Conservation (phyloP, 768 basidiomycete species). For the Rossbeevera mucosa region DNA sequence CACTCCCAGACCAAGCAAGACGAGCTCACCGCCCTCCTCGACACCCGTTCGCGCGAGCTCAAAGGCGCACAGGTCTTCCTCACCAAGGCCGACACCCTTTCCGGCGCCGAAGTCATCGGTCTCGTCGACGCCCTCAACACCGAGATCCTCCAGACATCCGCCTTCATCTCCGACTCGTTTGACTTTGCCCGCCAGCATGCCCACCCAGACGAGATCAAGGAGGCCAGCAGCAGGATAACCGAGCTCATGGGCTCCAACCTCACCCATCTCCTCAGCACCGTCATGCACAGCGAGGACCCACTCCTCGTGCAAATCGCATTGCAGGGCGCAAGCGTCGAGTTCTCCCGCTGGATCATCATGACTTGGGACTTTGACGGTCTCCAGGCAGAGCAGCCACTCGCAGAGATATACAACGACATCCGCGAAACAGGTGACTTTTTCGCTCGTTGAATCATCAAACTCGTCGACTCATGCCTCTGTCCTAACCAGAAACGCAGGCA, state of each 20-base stretch:
- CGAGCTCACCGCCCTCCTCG: constrained; percentile 30
- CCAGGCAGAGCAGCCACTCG: constrained; percentile 26
- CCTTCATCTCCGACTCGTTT: constrained; percentile 41
- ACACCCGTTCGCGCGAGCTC: constrained; percentile 36
- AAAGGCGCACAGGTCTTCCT: constrained; percentile 41
- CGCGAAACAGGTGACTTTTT: constrained; percentile 37
- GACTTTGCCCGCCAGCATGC: constrained; percentile 26
- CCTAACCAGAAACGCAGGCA: constrained; percentile 41
- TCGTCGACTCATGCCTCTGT: not conserved
- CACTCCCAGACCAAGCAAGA: constrained; percentile 22
- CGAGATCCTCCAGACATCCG: constrained; percentile 45
- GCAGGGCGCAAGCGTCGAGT: constrained; percentile 31
- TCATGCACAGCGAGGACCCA: constrained; percentile 30
- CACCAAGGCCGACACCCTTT: constrained; percentile 40
- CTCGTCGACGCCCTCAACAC: constrained; percentile 40
- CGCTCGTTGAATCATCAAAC: not conserved
- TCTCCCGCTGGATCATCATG: constrained; percentile 32
- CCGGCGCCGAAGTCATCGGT: constrained; percentile 41
- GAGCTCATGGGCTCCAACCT: constrained; percentile 31
- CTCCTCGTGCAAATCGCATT: constrained; percentile 39
- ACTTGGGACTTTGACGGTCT: constrained; percentile 33
- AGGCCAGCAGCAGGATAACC: constrained; percentile 24
- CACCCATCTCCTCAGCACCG: constrained; percentile 21
- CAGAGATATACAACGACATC: constrained; percentile 37
- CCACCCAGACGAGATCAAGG: constrained; percentile 24